These are phyloP conservation scores for Iberis pinnata DNA, from an alignment of 345 rosid species.

Conservation along the genomic window DNA sequence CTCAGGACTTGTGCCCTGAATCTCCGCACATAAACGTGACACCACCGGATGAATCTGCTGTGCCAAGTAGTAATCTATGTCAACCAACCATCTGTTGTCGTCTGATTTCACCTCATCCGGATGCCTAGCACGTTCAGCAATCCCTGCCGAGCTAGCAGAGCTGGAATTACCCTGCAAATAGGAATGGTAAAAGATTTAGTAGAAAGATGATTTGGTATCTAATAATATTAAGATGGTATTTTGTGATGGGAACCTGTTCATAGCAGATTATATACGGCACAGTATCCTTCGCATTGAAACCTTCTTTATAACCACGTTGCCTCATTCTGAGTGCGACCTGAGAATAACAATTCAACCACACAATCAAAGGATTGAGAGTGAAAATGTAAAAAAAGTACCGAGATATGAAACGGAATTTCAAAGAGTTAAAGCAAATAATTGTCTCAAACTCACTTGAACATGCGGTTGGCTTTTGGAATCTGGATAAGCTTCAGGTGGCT, in stretches of 20 bases:
- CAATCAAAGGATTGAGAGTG: constrained; percentile 5
- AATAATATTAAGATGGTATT: constrained; percentile 6
- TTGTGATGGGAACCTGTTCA: constrained; percentile 60
- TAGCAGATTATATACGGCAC: constrained; percentile 87
- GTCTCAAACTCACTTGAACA: constrained; percentile 60
- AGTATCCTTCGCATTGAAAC: constrained; percentile 78
- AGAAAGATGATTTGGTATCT: constrained; percentile 13
- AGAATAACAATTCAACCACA: constrained; percentile 31
- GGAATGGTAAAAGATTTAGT: constrained; percentile 7
- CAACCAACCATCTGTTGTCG: constrained; percentile 84
- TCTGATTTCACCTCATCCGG: constrained; percentile 84
- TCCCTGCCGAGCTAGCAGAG: constrained; percentile 56
- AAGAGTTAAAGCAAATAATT: constrained; percentile 8
- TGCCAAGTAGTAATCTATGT: constrained; percentile 89
- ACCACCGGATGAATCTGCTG: constrained; percentile 99
- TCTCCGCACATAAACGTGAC: constrained; percentile 86
- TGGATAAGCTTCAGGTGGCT: constrained; percentile 89
- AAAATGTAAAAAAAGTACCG: neutral
- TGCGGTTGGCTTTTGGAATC: constrained; percentile 97
- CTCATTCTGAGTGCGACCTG: constrained; percentile 91
- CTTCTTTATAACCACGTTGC: constrained; percentile 72
- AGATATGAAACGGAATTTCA: neutral
- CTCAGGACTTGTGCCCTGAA: constrained; percentile 93
- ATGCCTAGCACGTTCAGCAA: constrained; percentile 93
- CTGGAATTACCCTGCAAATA: constrained; percentile 49